Evolutionary conservation across 371 early-diverging fungal genomes (phyloP), one percentile per base, ranked within the genome.

Genomic region (Rhizopus delemar): DNA sequence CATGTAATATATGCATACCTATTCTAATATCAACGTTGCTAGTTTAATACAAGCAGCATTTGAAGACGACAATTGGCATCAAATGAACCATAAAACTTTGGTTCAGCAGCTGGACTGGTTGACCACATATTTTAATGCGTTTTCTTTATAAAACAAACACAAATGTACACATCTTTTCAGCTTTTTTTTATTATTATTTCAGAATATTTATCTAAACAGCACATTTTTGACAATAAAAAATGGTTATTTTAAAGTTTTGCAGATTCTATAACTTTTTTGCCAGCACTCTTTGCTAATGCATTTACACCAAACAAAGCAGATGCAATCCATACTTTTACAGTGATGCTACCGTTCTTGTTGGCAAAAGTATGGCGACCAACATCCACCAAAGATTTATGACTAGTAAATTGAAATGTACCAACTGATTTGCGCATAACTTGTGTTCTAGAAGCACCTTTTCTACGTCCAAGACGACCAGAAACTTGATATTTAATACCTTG

Each of bases 281-380:
- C 62, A 8, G 64, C 35, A 43, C 71, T 72, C 16, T 66, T 75
- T 39, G 71, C 68, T 15, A 77, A 49, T 28, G 80, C 77, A 60
- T 70, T 68, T 11, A 73, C 81, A 65, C 81, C 81, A 66, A 80
- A 80, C 41, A 80, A 56, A 16, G 81, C 78, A 61, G 73, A 60
- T 22, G 78, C 65, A 38, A 80, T 75, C 81, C 81, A 80, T 13
- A 80, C 81, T 60, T 80, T 80, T 56, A 80, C 76, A 43, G 81
- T 80, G 58, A 80, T 80, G 46, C 71, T 72, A 57, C 81, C 81
- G 51, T 80, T 80, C 63, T 73, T 74, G 59, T 77, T 80, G 33
- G 78, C 69, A 67, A 80, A 77, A 1, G 81, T 72, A 54, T 80
- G 81, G 36, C 81, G 75, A 32, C 81, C 81, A 3, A 70, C 78